Conservation (phyloP, 169 alveolate genomes). For the Eimeria acervulina region DNA sequence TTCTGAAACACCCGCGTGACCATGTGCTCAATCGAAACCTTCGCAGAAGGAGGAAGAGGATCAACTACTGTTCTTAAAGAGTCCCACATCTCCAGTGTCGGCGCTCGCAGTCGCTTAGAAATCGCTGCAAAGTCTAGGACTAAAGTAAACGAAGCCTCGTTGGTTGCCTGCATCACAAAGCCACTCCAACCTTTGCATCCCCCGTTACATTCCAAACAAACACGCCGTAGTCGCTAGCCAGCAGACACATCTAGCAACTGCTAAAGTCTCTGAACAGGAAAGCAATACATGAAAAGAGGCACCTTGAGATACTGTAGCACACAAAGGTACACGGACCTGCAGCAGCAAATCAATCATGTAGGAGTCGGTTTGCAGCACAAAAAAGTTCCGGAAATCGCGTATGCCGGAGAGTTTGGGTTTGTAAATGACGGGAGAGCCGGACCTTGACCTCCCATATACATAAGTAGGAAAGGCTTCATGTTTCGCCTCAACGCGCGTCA, state of each 20-base stretch:
- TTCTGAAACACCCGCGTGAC: slow-evolving; percentile 11
- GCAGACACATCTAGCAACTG: no score
- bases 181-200: neutral
- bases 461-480: neutral
- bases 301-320: neutral
- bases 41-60: neutral
- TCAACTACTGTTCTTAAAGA: neutral
- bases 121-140: slow-evolving; percentile 28
- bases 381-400: neutral
- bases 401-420: slow-evolving; percentile 41
- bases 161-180: slow-evolving; percentile 49
- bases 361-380: slow-evolving; percentile 39
- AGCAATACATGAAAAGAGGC: neutral
- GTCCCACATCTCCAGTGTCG: slow-evolving; percentile 22
- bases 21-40: slow-evolving; percentile 4
- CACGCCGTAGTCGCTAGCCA: neutral
- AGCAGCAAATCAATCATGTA: slow-evolving; percentile 34
- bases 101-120: neutral
- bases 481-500: slow-evolving; percentile 27
- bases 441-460: neutral
- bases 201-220: neutral
- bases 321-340: slow-evolving; percentile 8
- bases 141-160: neutral
- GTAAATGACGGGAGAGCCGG: slow-evolving; percentile 47
- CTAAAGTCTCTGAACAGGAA: neutral